Base-by-base conservation (phyloP, 2,329 filamentous ascomycete genomes). In the Biscogniauxia sp. region DNA sequence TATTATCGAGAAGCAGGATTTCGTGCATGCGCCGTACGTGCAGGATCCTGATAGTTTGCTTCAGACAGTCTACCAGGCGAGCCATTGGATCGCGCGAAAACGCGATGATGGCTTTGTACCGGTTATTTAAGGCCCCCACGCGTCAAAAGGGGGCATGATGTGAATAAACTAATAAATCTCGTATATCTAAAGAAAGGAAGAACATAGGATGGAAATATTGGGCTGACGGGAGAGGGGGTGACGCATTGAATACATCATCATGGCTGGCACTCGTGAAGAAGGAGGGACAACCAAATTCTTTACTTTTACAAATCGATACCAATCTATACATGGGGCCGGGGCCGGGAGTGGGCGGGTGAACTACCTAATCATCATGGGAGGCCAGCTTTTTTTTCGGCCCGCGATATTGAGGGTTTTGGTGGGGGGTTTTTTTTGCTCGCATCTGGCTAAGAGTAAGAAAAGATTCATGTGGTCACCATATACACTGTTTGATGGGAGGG, bases 11-110 rank as follows among this genome's bases (percentile, higher is more conserved):
- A 82, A 79, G 66, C 82, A 83, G 55, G 80, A 88, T 1, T 82
- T 79, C 1, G 76, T 88, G n/a, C 79, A 84, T 62, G 88, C 90
- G 13, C 93, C 93, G 7, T 99, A 99, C 72, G 95, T 98, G 54
- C 90, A 93, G 68, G 91, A 98, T 71, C 77, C 83, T 15, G 79
- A 87, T 56, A 97, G 93, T 71, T 95, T 99, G 92, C 78, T 97
- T 69, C 88, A 90, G 73, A 95, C 89, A 59, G 83, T 85, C 5
- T 99, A 98, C 74, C 82, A 81, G 62, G 91, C 91, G 17, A 91
- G 88, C 58, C 87, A 90, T 64, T 99, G 95, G 95, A 81, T 96
- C 26, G 94, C 91, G 37, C 85, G 89, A 63, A 99, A 96, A 78
- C 78, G 78, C 17, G 60, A 70, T 19, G n/a, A 55, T 20, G 53